phyloP scores from a whole-genome alignment of 495 filamentous ascomycete genomes.

The Bacidia rubella region DNA sequence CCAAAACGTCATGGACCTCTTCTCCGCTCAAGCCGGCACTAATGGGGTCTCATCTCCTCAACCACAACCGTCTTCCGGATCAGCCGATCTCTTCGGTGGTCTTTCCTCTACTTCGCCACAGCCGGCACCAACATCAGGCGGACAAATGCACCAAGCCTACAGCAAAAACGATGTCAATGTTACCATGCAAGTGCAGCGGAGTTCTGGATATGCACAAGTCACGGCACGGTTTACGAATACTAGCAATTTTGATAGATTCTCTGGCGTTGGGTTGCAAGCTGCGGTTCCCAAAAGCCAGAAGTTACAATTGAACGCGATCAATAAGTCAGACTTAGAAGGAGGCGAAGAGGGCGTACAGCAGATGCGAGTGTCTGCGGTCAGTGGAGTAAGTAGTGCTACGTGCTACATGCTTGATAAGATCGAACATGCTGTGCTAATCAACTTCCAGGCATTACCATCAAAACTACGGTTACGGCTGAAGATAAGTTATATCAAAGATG shows the following conservation, averaged over 20 bases:
- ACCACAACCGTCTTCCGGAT: constrained; percentile 28
- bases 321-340: constrained; percentile 54
- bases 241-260: constrained; percentile 48
- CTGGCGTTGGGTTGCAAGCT: constrained; percentile 69
- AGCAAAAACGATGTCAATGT: constrained; percentile 73
- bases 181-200: constrained; percentile 68
- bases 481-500: constrained; percentile 61
- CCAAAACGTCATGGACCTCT: constrained; percentile 80
- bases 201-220: constrained; percentile 58
- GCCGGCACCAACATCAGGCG: constrained; percentile 25
- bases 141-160: constrained; percentile 52
- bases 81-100: constrained; percentile 35
- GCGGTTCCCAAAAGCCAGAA: constrained; percentile 94
- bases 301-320: constrained; percentile 78
- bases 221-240: constrained; percentile 71
- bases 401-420: neutral
- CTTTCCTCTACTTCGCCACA: constrained; percentile 31
- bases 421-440: neutral
- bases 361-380: constrained; percentile 72
- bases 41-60: constrained; percentile 29
- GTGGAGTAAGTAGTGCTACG: constrained; percentile 55
- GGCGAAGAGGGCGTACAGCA: constrained; percentile 75
- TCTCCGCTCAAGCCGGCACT: constrained; percentile 33
- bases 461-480: constrained; percentile 73
- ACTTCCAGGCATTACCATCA: constrained; percentile 43